These are phyloP conservation scores for Saccharomycopsis vini DNA, from an alignment of 805 yeast genomes.

Conservation along the genomic window DNA sequence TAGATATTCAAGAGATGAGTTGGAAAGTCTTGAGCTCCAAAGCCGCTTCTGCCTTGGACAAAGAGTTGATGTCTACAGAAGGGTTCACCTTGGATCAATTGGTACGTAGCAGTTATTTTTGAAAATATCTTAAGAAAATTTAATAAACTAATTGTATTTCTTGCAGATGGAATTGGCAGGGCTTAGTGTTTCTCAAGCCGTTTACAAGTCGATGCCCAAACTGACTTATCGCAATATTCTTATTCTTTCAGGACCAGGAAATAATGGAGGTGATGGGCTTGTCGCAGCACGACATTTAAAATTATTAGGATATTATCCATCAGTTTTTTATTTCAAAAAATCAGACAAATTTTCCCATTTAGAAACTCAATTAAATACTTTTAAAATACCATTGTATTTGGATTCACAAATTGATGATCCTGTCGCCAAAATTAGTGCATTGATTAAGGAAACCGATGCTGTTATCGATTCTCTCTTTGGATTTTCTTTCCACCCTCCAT, in stretches of 20 bases:
- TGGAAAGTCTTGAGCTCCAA: constrained; percentile 9
- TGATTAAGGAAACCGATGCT: constrained; percentile 32
- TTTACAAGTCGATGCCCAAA: constrained; percentile 54
- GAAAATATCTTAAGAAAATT: neutral
- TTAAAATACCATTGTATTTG: constrained; percentile 39
- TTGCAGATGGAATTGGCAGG: constrained; percentile 89
- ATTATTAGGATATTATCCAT: constrained; percentile 70
- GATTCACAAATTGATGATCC: constrained; percentile 20
- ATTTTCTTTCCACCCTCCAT: constrained; percentile 84
- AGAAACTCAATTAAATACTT: constrained; percentile 54
- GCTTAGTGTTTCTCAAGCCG: constrained; percentile 82
- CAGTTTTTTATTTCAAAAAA: constrained; percentile 56
- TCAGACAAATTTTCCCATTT: constrained; percentile 49
- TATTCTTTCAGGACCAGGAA: constrained; percentile 89
- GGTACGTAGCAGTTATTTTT: constrained; percentile 23
- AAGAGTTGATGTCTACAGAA: constrained; percentile 76
- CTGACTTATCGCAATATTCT: constrained; percentile 44
- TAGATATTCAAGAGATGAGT: constrained; percentile 4
- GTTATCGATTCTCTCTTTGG: constrained; percentile 86
- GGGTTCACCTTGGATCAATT: constrained; percentile 79
- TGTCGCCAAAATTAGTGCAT: constrained; percentile 1
- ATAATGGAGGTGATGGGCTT: constrained; percentile 92
- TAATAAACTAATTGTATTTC: neutral
- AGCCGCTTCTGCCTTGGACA: constrained; percentile 68
- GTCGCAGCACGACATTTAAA: constrained; percentile 90